Percentiles rank a stretch among this genome's conserved stretches.
phyloP scores from a whole-genome alignment of 2,329 filamentous ascomycete genomes.

The Camptophora hylomeconis region DNA sequence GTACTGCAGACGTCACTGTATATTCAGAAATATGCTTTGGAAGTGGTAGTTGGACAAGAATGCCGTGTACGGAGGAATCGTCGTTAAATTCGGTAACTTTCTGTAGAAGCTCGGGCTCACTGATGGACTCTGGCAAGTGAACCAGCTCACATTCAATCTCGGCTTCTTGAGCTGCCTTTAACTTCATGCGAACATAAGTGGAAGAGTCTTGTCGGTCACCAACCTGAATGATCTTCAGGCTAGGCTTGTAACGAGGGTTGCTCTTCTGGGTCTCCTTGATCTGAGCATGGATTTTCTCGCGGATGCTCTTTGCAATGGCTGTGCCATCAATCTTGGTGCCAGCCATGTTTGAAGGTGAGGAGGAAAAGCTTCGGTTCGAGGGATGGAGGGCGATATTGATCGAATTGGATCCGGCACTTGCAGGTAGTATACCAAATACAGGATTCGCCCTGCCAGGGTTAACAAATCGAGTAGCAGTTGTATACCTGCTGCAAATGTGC shows the following conservation, averaged over 20 bases:
- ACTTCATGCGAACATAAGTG: conserved; percentile 99
- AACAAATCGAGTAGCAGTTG: too few relatives aligned
- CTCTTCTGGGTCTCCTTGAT: conserved; percentile 67
- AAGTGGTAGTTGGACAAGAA: conserved; percentile 85
- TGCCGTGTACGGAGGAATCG: conserved; percentile 73
- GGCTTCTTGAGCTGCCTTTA: conserved; percentile 92
- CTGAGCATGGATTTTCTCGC: conserved; percentile 65
- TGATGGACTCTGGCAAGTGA: conserved; percentile 68
- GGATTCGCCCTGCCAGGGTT: too few relatives aligned
- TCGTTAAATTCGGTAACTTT: conserved; percentile 74
- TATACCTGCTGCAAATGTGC: too few relatives aligned
- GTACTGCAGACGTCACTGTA: conserved; percentile 74
- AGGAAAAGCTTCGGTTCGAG: too few relatives aligned
- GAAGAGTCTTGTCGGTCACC: conserved; percentile 86
- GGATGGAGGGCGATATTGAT: too few relatives aligned
- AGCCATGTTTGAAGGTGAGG: conserved; percentile 48
- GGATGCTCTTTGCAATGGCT: conserved; percentile 83
- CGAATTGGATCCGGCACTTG: too few relatives aligned
- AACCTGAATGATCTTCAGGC: conserved; percentile 91
- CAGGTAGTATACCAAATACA: too few relatives aligned
- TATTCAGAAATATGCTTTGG: conserved; percentile 86
- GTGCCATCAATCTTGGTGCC: conserved; percentile 91
- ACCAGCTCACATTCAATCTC: conserved; percentile 80
- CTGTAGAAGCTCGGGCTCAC: conserved; percentile 74
- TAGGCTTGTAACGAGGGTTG: conserved; percentile 81